Conservation (phyloP, 1,284 basidiomycete species). For the Sporisorium scitamineum region DNA sequence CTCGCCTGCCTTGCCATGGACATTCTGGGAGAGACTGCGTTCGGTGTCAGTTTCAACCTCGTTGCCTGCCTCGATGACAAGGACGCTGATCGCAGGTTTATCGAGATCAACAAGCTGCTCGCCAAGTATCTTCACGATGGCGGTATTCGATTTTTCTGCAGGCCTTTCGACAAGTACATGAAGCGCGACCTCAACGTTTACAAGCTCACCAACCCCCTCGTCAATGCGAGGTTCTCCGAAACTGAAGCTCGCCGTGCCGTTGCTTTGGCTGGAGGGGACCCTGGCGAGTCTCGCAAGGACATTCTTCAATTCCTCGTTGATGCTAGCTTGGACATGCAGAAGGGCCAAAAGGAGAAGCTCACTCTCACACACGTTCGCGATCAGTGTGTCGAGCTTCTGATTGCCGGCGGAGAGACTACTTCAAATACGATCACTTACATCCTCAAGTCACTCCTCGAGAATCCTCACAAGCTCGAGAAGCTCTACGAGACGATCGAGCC, state of each 20-base stretch:
- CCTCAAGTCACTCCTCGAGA: conserved; percentile 18
- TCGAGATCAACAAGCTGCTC: conserved; percentile 18
- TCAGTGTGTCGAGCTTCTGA: conserved; percentile 24
- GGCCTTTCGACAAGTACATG: conserved; percentile 25
- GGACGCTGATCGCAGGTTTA: conserved; percentile 11
- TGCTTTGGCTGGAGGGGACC: background rate
- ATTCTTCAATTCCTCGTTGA: conserved; percentile 23
- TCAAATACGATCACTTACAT: conserved; percentile 23
- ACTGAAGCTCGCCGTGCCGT: conserved; percentile 1
- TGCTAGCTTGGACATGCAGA: conserved; percentile 12
- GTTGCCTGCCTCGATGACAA: conserved; percentile 16
- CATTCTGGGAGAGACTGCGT: conserved; percentile 17
- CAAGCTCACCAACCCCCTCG: conserved; percentile 23
- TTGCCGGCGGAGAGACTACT: conserved; percentile 18
- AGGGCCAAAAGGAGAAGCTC: conserved; percentile 15
- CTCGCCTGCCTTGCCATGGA: conserved; percentile 22
- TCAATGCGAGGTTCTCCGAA: conserved; percentile 11
- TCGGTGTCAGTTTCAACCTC: conserved; percentile 18
- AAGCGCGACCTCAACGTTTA: conserved; percentile 22
- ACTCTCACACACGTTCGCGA: conserved; percentile 13
- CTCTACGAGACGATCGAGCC: conserved; percentile 16
- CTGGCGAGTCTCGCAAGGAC: conserved; percentile 12
- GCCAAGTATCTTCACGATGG: conserved; percentile 23
- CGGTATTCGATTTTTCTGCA: conserved; percentile 17
- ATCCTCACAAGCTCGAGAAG: conserved; percentile 9